Evolutionary conservation across 768 basidiomycete species (phyloP).

Genomic region (Gymnopilus junonius): DNA sequence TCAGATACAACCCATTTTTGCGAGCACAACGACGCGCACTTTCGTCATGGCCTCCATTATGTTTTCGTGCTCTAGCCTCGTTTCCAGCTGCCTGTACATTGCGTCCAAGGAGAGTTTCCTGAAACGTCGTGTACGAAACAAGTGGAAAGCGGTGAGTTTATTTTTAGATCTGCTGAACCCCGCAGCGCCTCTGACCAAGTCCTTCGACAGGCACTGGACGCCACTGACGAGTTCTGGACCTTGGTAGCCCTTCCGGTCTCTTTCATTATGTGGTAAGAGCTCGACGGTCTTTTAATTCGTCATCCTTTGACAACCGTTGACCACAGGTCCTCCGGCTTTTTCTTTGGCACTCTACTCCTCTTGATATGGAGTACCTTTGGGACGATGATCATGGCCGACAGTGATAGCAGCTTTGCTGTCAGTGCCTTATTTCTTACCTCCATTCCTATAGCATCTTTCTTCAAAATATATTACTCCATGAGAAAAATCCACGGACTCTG

Average conservation of each 20-base stretch:
- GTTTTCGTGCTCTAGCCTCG: background rate
- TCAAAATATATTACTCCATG: background rate
- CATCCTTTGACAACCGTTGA: background rate
- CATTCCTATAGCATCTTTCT: background rate
- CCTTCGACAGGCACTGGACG: background rate
- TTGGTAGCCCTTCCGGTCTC: slow-evolving; percentile 5
- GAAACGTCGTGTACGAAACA: background rate
- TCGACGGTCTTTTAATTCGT: background rate
- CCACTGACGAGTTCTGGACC: background rate
- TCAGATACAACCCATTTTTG: slow-evolving; percentile 8
- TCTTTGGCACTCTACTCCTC: background rate
- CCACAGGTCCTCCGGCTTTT: background rate
- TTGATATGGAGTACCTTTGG: slow-evolving; percentile 4
- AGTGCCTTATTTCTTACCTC: background rate
- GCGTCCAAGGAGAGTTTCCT: background rate
- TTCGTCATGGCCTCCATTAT: slow-evolving; percentile 4
- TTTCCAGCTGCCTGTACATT: slow-evolving; percentile 4
- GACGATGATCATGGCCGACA: background rate
- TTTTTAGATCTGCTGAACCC: background rate
- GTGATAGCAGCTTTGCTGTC: background rate
- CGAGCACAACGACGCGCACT: background rate
- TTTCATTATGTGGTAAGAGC: slow-evolving; percentile 7
- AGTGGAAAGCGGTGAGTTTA: slow-evolving; percentile 8
- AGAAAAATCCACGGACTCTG: slow-evolving; percentile 1
- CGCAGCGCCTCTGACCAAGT: background rate